phyloP scores from a whole-genome alignment of 176 grass and related monocot genomes.

The Chrysopogon serrulatus region DNA sequence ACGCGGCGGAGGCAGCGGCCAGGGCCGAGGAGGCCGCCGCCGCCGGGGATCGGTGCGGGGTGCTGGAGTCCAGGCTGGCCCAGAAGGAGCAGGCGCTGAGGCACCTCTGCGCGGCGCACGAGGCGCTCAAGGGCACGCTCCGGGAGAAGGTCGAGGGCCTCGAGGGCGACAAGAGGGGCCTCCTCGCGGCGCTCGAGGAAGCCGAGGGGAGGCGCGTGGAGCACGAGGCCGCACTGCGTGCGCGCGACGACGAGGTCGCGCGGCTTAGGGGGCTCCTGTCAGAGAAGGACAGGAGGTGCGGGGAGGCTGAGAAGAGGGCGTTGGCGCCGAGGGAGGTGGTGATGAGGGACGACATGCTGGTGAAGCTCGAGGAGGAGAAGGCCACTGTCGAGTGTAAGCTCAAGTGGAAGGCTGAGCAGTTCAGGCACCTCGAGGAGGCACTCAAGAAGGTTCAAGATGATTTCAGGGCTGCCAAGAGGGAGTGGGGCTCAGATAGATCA shows the following conservation, averaged over 20 bases:
- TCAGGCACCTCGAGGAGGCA: constrained; percentile 83
- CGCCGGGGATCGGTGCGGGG: background rate
- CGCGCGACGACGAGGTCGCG: constrained; percentile 45
- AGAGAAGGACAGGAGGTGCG: constrained; percentile 53
- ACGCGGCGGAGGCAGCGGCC: constrained; percentile 28
- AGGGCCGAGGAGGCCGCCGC: constrained; percentile 36
- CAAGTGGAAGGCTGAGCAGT: constrained; percentile 91
- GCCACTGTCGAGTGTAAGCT: constrained; percentile 41
- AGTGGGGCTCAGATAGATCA: constrained; percentile 52
- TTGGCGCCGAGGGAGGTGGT: constrained; percentile 40
- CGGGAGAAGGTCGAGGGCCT: constrained; percentile 40
- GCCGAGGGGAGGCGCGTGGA: constrained; percentile 39
- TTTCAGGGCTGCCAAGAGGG: constrained; percentile 40
- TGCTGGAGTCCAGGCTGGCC: constrained; percentile 20
- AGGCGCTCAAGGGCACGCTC: constrained; percentile 41
- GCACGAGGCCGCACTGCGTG: constrained; percentile 30
- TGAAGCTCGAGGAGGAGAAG: constrained; percentile 72
- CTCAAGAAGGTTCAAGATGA: constrained; percentile 59
- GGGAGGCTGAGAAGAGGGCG: constrained; percentile 49
- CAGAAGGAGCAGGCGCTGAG: constrained; percentile 65
- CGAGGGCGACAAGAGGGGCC: constrained; percentile 45
- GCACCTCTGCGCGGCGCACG: constrained; percentile 46
- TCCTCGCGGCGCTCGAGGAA: constrained; percentile 59
- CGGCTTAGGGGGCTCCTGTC: constrained; percentile 41
- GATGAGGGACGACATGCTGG: constrained; percentile 59